Evolutionary conservation across 2,329 filamentous ascomycete genomes (phyloP).

Genomic region (Podosphaera fusca): DNA sequence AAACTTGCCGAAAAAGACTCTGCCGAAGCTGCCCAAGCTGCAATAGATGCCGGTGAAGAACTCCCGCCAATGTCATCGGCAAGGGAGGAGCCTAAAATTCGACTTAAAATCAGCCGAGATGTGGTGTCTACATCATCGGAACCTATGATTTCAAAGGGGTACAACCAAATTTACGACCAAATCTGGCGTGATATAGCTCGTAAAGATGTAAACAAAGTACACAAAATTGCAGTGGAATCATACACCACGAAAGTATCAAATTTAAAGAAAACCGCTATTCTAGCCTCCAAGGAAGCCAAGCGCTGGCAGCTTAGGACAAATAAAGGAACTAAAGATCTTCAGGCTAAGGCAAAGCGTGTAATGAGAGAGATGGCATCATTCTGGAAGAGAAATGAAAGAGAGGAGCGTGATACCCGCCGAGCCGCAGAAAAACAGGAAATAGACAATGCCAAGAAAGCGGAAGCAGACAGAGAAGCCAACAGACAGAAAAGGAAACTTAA

Average conservation of each 20-base stretch:
- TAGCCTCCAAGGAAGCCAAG: slow-evolving; percentile 91
- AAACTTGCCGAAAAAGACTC: slow-evolving; percentile 63
- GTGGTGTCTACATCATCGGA: slow-evolving; percentile 19
- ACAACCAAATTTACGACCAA: slow-evolving; percentile 91
- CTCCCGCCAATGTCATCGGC: slow-evolving; percentile 27
- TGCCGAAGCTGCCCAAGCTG: slow-evolving; percentile 71
- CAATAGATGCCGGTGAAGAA: slow-evolving; percentile 56
- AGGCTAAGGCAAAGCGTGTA: slow-evolving; percentile 85
- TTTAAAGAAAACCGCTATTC: slow-evolving; percentile 85
- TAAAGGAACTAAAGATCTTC: slow-evolving; percentile 94
- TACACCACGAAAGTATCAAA: slow-evolving; percentile 81
- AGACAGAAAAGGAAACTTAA: slow-evolving; percentile 97
- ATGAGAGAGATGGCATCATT: slow-evolving; percentile 99
- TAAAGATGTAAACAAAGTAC: slow-evolving; percentile 84
- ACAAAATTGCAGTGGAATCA: slow-evolving; percentile 67
- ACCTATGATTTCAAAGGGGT: slow-evolving; percentile 65
- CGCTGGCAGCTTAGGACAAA: slow-evolving; percentile 95
- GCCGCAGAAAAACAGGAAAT: slow-evolving; percentile 88
- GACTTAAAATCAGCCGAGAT: slow-evolving; percentile 32
- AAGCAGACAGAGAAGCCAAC: slow-evolving; percentile 92
- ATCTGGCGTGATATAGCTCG: slow-evolving; percentile 89
- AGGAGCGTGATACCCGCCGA: slow-evolving; percentile 85
- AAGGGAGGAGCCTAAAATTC: slow-evolving; percentile 25
- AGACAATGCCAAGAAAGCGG: slow-evolving; percentile 86
- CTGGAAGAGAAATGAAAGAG: slow-evolving; percentile 97